Conservation (phyloP, 305 asterid genomes). For the Fraxinus floribunda region DNA sequence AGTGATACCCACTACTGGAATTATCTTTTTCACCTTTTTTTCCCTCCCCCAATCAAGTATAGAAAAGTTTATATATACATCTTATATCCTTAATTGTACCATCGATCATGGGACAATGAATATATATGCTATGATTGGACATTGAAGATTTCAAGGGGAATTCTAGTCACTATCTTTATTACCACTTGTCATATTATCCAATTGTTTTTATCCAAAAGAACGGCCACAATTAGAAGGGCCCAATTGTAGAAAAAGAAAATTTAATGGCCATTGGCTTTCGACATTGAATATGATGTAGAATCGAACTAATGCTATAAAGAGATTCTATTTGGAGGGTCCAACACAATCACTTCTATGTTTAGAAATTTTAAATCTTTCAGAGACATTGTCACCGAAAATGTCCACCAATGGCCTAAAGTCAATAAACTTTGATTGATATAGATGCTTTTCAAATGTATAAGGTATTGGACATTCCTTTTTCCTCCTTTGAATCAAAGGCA, state of each 20-base stretch:
- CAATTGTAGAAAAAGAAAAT: neutral
- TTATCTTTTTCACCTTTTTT: neutral
- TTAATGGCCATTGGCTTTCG: neutral
- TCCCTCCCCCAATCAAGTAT: neutral
- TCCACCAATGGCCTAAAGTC: neutral
- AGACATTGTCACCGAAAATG: neutral
- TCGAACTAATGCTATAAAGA: neutral
- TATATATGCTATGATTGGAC: constrained; percentile 14
- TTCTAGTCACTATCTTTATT: neutral
- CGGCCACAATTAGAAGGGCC: neutral
- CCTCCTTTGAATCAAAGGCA: neutral
- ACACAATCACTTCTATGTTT: neutral
- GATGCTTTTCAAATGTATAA: neutral
- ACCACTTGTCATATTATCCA: neutral
- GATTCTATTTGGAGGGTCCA: neutral
- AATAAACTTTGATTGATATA: neutral
- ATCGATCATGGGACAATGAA: neutral
- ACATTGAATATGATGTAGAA: neutral
- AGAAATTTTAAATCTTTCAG: neutral
- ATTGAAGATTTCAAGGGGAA: constrained; percentile 3
- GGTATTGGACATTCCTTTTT: neutral
- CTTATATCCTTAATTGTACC: neutral
- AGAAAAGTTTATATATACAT: neutral
- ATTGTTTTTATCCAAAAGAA: neutral
- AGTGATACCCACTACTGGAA: neutral